Evolutionary conservation across 139 green algal species (phyloP).

Genomic region (Bryopsis sp.): DNA sequence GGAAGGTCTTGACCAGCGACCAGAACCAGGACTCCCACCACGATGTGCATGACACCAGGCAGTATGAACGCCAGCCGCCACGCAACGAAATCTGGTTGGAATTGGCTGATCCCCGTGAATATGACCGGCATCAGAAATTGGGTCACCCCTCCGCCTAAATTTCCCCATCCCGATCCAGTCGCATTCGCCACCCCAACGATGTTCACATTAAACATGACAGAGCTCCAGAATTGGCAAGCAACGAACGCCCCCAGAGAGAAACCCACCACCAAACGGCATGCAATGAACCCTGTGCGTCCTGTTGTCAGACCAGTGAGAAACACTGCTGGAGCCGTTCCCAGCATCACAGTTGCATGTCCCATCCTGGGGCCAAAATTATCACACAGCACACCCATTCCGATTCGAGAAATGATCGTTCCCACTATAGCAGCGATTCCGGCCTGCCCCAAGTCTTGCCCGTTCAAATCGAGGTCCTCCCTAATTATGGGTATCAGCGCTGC

Average conservation of each 20-base stretch:
- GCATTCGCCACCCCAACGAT: constrained; percentile 60
- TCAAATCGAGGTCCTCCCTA: constrained; percentile 51
- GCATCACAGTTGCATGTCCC: constrained; percentile 42
- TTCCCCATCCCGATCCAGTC: constrained; percentile 72
- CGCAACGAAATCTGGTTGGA: constrained; percentile 38
- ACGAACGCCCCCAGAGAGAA: constrained; percentile 80
- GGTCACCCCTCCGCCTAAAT: constrained; percentile 67
- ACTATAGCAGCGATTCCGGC: constrained; percentile 40
- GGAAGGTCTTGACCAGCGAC: constrained; percentile 66
- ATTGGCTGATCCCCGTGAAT: constrained; percentile 6
- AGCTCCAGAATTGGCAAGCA: constrained; percentile 85
- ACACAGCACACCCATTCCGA: constrained; percentile 50
- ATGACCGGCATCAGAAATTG: constrained; percentile 84
- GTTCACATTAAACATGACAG: constrained; percentile 40
- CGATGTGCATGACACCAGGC: constrained; percentile 54
- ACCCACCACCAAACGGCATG: constrained; percentile 69
- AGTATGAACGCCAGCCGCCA: constrained; percentile 89
- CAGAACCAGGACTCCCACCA: constrained; percentile 59
- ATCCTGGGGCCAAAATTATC: constrained; percentile 64
- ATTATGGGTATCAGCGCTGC: constrained; percentile 56
- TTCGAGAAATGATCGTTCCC: constrained; percentile 38
- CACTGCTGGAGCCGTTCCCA: constrained; percentile 47
- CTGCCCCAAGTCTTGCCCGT: constrained; percentile 34
- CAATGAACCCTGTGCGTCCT: constrained; percentile 55
- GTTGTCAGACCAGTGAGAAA: constrained; percentile 59